Evolutionary conservation across 148 eudicot genomes (phyloP), one percentile per base, ranked within the genome.

Genomic region (Heliamphora exappendiculata): DNA sequence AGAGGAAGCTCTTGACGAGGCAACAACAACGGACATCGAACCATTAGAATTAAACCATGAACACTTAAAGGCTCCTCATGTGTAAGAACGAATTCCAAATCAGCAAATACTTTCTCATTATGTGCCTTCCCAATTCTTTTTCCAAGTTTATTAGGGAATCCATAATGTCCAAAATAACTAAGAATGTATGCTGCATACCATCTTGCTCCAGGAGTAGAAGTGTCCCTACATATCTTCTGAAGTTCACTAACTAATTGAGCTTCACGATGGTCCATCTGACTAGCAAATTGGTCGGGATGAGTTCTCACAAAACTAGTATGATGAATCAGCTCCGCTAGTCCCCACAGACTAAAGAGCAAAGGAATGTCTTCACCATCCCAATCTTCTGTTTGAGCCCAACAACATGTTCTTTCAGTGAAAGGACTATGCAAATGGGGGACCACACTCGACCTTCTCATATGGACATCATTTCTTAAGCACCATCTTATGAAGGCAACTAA

Each of bases 311-410:
- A 74, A 65, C 55, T 75, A 39, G 80, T 81, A 77, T 78, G 72
- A 62, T 81, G 84, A 58, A 90, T 74, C 78, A 94, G 76, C 79
- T 91, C 93, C 73, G 95, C 87, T 75, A 94, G 77, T 75, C 83
- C 85, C 91, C 93, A 88, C 70, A 94, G 64, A 76, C 90, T 83
- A 83, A 83, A 84, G 49, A 94, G 82, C 79, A 92, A 82, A 65
- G 81, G 80, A 76, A 80, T 76, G 70, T 94, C 89, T 14, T 79
- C 77, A 77, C 95, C 96, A 80, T 92, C 97, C 98, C 98, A 94
- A 49, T 89, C 91, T 75, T 82, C 85, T 59, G 71, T 66, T 19
- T 73, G 76, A 28, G 57, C 71, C 72, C 73, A 77, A 81, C 98
- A 94, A 74, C 98, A 92, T 67, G 77, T 62, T 66, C 75, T 83